These are phyloP conservation scores for Pholiota conissans DNA, from an alignment of 768 basidiomycete genomes.

Conservation along the genomic window DNA sequence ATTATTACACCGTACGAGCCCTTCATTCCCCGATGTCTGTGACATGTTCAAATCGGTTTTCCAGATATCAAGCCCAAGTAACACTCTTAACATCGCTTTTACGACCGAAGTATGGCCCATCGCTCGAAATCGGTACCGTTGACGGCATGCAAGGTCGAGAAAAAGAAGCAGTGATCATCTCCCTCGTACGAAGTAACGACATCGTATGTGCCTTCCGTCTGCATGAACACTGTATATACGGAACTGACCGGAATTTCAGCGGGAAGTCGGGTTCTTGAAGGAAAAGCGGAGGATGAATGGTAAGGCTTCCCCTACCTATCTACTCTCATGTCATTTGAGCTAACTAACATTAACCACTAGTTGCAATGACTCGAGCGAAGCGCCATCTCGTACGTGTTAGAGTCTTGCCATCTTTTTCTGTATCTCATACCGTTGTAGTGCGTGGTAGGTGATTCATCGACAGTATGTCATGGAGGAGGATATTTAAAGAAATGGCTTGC, in stretches of 20 bases:
- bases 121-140: conserved; percentile 89
- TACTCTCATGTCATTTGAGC: too few species aligned
- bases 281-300: conserved; percentile 92
- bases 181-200: conserved; percentile 90
- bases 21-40: neutral
- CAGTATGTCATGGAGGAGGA: conserved; percentile 78
- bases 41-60: neutral
- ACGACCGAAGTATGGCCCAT: conserved; percentile 62
- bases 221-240: neutral
- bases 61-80: conserved; percentile 93
- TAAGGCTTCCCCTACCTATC: conserved; percentile 27
- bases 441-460: conserved; percentile 91
- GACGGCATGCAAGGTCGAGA: conserved; percentile 98
- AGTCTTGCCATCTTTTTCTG: neutral
- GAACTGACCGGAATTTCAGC: conserved; percentile 37
- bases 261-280: conserved; percentile 92
- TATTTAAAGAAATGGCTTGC: conserved; percentile 89
- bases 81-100: conserved; percentile 77
- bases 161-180: conserved; percentile 91
- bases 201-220: conserved; percentile 42
- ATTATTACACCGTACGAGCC: conserved; percentile 77
- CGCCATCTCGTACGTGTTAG: conserved; percentile 71
- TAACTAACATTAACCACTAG: too few species aligned
- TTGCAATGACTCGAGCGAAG: conserved; percentile 91
- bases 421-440: conserved; percentile 49